phyloP scores from a whole-genome alignment of 805 yeast species.

The Nakazawaea holstii region DNA sequence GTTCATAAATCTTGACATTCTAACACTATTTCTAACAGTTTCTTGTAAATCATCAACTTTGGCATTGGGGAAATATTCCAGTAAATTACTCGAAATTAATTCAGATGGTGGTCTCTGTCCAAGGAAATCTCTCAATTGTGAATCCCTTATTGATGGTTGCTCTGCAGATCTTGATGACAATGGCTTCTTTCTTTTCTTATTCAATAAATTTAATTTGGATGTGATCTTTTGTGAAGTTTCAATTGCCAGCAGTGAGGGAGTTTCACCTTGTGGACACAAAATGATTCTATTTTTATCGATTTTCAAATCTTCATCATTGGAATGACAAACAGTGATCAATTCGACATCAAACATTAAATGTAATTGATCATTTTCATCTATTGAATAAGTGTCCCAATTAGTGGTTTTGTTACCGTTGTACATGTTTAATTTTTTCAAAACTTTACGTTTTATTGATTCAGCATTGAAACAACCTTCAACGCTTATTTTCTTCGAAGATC shows the following conservation, averaged over 20 bases:
- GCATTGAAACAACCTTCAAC: conserved; percentile 80
- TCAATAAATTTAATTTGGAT: conserved; percentile 14
- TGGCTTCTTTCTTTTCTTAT: not conserved
- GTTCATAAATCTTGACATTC: conserved; percentile 61
- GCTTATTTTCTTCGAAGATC: conserved; percentile 61
- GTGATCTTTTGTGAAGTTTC: conserved; percentile 46
- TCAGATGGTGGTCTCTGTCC: conserved; percentile 95
- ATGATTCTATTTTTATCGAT: conserved; percentile 66
- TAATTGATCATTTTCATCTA: conserved; percentile 34
- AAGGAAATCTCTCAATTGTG: conserved; percentile 43
- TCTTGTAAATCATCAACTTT: conserved; percentile 65
- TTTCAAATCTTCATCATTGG: conserved; percentile 43
- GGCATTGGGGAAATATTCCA: conserved; percentile 89
- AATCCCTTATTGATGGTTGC: conserved; percentile 6
- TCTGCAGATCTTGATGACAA: not conserved
- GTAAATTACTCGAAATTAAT: conserved; percentile 80
- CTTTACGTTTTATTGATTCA: conserved; percentile 66
- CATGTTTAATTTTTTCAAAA: conserved; percentile 47
- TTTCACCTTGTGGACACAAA: conserved; percentile 56
- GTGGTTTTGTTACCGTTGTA: conserved; percentile 29
- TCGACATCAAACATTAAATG: conserved; percentile 69
- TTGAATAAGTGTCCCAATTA: conserved; percentile 57
- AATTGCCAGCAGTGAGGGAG: conserved; percentile 59
- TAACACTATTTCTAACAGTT: conserved; percentile 78
- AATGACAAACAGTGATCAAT: conserved; percentile 76